Base-by-base conservation (phyloP, 2,329 filamentous ascomycete species). In the Fusarium denticulatum region DNA sequence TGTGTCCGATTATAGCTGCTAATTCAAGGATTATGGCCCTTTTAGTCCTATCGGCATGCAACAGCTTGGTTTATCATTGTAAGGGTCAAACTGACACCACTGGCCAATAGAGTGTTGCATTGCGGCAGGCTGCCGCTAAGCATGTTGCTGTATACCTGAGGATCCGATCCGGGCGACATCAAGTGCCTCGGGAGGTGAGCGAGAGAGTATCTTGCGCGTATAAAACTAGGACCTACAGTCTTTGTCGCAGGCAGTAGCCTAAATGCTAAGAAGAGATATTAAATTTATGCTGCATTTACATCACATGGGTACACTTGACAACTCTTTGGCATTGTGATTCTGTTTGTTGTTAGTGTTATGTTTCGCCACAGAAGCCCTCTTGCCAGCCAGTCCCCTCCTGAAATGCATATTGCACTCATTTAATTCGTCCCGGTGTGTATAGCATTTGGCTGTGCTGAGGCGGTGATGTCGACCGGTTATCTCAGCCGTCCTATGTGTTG, bases 281-380 rank as follows among this genome's bases (percentile, higher is more conserved):
- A 3, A 22, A 30, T 47, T 12, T 4, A 22, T 4, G 26, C 9
- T 30, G 4, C 2, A 12, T 16, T 47, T 30, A 20, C 3, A 9
- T 26, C 42, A 18, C 11, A 47, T 28, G 6, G 15, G 6, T 5
- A 7, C 13, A 22, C 13, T 22, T 10, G 13, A 3, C 3, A 47
- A 11, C 11, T 9, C 6, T 47, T 28, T 22, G 26, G 22, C 7
- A 30, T 15, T 2, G 2, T 47, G 14, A 16, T 16, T 47, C 26
- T 22, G 20, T 22, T 47, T 30, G 14, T 30, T 30, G 26, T 47
- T 30, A 16, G 6, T n/a, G 20, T n/a, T 22, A 22, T 30, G 26
- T 4, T 47, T 12, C 4, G 5, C 3, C 2, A 14, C 3, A 3
- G 22, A 50, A 30, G 7, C n/a, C 7, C 3, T 6, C 22, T 34